Conservation (phyloP, 495 filamentous ascomycete species). For the Neurospora hispaniola region DNA sequence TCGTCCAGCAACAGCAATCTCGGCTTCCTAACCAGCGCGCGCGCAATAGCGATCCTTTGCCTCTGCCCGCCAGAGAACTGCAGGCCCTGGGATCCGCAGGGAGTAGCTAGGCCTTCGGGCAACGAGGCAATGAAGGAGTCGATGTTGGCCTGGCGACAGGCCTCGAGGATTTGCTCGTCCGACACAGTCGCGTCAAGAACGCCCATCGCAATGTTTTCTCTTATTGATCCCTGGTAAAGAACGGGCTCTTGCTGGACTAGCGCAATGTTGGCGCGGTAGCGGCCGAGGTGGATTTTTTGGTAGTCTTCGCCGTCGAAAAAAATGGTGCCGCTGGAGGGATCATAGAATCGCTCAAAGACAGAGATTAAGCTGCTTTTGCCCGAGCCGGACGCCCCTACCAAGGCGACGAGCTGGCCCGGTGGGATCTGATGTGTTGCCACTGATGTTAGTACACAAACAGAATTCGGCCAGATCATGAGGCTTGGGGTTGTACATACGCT, state of each 20-base stretch:
- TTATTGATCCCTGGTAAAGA: constrained; percentile 43
- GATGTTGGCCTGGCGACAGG: constrained; percentile 49
- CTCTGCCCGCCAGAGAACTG: constrained; percentile 66
- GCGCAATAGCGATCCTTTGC: constrained; percentile 64
- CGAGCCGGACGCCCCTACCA: constrained; percentile 38
- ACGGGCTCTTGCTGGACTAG: constrained; percentile 49
- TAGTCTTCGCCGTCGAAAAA: constrained; percentile 36
- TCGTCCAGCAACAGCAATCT: constrained; percentile 65
- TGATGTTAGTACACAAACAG: neutral
- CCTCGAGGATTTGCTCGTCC: constrained; percentile 39
- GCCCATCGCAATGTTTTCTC: constrained; percentile 47
- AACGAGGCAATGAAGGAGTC: constrained; percentile 50
- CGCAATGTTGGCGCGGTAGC: constrained; percentile 37
- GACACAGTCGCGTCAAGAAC: constrained; percentile 5
- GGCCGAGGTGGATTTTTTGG: constrained; percentile 20
- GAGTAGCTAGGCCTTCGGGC: constrained; percentile 47
- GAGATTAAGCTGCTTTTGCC: constrained; percentile 43
- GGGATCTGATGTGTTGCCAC: neutral
- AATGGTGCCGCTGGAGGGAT: constrained; percentile 43
- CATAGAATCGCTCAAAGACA: constrained; percentile 54
- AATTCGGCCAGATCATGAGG: neutral
- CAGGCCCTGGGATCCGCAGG: constrained; percentile 48
- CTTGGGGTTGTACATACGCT: constrained; percentile 25
- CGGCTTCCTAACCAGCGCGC: constrained; percentile 62
- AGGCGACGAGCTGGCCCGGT: constrained; percentile 54